phyloP scores from a whole-genome alignment of 2,329 filamentous ascomycete genomes.

The Chaetothyriales sp. region DNA sequence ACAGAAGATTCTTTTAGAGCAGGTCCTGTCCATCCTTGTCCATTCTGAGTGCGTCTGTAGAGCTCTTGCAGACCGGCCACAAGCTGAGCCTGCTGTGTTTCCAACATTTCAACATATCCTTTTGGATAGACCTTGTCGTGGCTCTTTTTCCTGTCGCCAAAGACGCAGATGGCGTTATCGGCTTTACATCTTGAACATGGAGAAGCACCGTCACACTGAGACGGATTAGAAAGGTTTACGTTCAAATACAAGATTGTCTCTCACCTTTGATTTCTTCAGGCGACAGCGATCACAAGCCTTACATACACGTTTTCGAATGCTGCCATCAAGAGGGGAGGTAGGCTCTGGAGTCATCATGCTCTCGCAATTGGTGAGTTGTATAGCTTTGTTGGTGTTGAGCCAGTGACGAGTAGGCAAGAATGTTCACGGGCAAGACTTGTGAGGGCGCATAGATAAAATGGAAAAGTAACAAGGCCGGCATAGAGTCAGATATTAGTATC shows the following conservation, averaged over 20 bases:
- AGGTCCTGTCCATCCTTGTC: conserved; percentile 43
- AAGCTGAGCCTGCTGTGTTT: conserved; percentile 50
- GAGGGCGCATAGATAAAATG: neutral
- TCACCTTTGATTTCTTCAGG: conserved; percentile 52
- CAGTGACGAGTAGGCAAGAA: too few species aligned
- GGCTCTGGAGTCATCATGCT: conserved; percentile 18
- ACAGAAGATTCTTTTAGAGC: conserved; percentile 37
- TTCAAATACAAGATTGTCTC: conserved; percentile 9
- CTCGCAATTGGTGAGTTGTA: neutral
- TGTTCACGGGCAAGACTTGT: neutral
- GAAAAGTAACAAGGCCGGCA: neutral
- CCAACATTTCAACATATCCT: conserved; percentile 55
- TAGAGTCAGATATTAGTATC: neutral
- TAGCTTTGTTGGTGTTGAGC: too few species aligned
- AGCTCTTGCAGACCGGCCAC: conserved; percentile 48
- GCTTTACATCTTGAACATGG: conserved; percentile 49
- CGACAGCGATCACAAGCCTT: conserved; percentile 55
- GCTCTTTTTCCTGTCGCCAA: conserved; percentile 52
- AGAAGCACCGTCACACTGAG: conserved; percentile 47
- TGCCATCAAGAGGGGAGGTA: conserved; percentile 16
- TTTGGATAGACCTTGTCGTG: conserved; percentile 58
- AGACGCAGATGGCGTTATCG: conserved; percentile 52
- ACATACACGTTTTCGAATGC: conserved; percentile 46
- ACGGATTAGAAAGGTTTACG: conserved; percentile 1
- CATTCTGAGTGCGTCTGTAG: conserved; percentile 39